Conservation (phyloP, 805 yeast species). For the Ogataea ganodermae region DNA sequence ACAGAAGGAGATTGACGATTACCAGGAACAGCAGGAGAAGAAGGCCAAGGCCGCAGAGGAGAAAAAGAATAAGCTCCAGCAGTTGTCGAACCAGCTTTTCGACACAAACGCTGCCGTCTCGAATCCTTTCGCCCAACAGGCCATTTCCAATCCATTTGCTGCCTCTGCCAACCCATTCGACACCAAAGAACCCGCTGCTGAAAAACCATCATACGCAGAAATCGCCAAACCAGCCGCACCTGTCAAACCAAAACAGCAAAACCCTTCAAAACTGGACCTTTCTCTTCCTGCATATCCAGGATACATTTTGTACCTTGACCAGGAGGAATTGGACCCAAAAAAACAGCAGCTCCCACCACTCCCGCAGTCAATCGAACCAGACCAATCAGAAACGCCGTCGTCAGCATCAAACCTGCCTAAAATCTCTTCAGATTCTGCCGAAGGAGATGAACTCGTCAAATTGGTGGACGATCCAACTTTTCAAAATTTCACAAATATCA, state of each 20-base stretch:
- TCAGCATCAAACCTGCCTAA: slow-evolving; percentile 24
- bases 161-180: slow-evolving; percentile 7
- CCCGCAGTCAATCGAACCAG: slow-evolving; percentile 38
- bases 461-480: slow-evolving; percentile 75
- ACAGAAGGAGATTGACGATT: slow-evolving; percentile 41
- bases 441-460: slow-evolving; percentile 50
- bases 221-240: slow-evolving; percentile 20
- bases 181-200: slow-evolving; percentile 1
- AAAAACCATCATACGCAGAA: slow-evolving; percentile 24
- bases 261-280: slow-evolving; percentile 9
- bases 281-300: slow-evolving; percentile 61
- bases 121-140: slow-evolving; percentile 33
- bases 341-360: slow-evolving; percentile 43
- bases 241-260: slow-evolving; percentile 3
- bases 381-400: slow-evolving; percentile 3
- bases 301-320: slow-evolving; percentile 67
- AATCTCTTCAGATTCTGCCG: slow-evolving; percentile 36
- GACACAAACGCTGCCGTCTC: slow-evolving; percentile 22
- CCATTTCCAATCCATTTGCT: slow-evolving; percentile 28
- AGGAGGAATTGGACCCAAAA: slow-evolving; percentile 59
- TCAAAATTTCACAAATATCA: slow-evolving; percentile 72
- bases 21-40: slow-evolving; percentile 43
- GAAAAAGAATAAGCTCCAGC: slow-evolving; percentile 42
- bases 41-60: slow-evolving; percentile 44
- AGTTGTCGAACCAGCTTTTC: slow-evolving; percentile 46